Evolutionary conservation across 2,329 filamentous ascomycete species (phyloP).

Genomic region (Stachybotrys elegans): DNA sequence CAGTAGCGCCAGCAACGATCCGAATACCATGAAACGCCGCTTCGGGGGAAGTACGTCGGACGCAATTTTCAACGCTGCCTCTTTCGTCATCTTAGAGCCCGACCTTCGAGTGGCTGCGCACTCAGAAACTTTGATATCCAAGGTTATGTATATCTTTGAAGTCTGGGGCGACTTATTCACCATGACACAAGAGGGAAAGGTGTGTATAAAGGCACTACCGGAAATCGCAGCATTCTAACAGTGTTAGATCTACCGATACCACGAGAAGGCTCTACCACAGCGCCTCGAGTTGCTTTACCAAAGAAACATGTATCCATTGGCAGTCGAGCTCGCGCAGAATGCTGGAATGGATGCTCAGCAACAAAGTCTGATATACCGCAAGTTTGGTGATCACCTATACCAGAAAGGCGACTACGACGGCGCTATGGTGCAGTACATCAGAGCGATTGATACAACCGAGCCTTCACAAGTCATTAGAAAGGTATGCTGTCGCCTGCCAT

Average conservation of each 20-base stretch:
- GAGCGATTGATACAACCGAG: constrained; percentile 92
- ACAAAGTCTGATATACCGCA: constrained; percentile 87
- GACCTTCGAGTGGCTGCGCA: constrained; percentile 87
- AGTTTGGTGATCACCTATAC: constrained; percentile 91
- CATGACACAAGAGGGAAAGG: constrained; percentile 89
- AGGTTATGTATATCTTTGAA: constrained; percentile 73
- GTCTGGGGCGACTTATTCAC: constrained; percentile 91
- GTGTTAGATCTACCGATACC: constrained; percentile 71
- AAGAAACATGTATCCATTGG: constrained; percentile 84
- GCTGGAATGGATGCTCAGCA: constrained; percentile 73
- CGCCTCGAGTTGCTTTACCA: constrained; percentile 92
- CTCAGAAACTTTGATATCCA: constrained; percentile 76
- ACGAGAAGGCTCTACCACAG: constrained; percentile 85
- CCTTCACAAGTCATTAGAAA: constrained; percentile 95
- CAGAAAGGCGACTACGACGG: constrained; percentile 94
- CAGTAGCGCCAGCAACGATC: constrained; percentile 45
- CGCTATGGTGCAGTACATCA: constrained; percentile 98
- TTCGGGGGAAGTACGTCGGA: constrained; percentile 69
- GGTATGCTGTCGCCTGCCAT: constrained; percentile 32
- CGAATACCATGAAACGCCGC: constrained; percentile 60
- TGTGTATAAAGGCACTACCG: too few species aligned
- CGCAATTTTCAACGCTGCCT: constrained; percentile 79
- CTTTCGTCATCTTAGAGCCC: constrained; percentile 86
- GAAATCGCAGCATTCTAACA: constrained; percentile 12
- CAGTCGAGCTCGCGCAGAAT: constrained; percentile 90